These are phyloP conservation scores for Chlorella sp. DNA, from an alignment of 139 green algal genomes.

Conservation along the genomic window DNA sequence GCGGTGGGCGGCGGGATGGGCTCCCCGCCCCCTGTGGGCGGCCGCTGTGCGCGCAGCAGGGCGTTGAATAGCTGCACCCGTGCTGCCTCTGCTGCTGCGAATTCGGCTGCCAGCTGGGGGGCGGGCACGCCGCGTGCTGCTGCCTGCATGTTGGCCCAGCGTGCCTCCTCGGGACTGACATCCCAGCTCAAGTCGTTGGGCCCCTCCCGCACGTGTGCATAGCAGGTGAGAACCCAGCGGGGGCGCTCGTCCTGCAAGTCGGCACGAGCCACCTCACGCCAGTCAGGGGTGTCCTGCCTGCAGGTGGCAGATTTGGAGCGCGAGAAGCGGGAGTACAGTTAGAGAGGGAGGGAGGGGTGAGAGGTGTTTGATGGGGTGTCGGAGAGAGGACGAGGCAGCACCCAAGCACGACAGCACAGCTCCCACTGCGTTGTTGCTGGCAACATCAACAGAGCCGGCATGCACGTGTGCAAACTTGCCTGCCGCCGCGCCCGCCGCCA, in stretches of 20 bases:
- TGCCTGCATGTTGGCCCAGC: conserved; percentile 42
- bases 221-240: conserved; percentile 61
- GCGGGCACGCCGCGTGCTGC: background rate
- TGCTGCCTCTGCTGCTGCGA: conserved; percentile 29
- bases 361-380: background rate
- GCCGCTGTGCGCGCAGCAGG: conserved; percentile 20
- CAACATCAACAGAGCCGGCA: background rate
- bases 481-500: background rate
- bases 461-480: background rate
- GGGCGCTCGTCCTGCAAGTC: conserved; percentile 59
- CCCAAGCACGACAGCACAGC: background rate
- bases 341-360: no score
- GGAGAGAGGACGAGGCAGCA: background rate
- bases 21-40: conserved; percentile 39
- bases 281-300: conserved; percentile 21
- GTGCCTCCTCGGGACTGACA: conserved; percentile 61
- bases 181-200: conserved; percentile 63
- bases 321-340: background rate
- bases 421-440: no score
- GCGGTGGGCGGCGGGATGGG: conserved; percentile 1
- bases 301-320: background rate
- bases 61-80: conserved; percentile 35
- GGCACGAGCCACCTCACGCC: conserved; percentile 43
- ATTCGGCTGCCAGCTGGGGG: conserved; percentile 35
- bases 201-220: conserved; percentile 54